Conservation (phyloP, 148 eudicot genomes). For the Rhododendron williamsianum region DNA sequence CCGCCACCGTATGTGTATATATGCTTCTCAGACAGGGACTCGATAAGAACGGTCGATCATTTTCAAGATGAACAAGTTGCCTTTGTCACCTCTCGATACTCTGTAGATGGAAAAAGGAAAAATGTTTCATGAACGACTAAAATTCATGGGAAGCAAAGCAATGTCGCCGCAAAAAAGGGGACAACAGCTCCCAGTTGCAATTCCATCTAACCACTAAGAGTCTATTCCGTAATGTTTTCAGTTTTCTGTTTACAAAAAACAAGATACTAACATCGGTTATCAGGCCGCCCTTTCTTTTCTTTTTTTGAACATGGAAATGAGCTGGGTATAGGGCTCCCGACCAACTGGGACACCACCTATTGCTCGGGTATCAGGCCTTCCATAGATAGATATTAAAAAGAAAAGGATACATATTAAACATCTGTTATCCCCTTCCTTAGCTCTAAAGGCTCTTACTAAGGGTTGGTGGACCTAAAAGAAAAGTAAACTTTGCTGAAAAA, state of each 20-base stretch:
- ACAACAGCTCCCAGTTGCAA: not conserved
- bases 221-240: not conserved
- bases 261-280: not conserved
- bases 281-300: too few relatives aligned
- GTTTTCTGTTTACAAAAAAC: not conserved
- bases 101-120: conserved; percentile 23
- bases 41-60: conserved; percentile 78
- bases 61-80: conserved; percentile 82
- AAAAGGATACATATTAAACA: too few relatives aligned
- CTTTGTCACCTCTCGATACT: conserved; percentile 91
- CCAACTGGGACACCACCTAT: too few relatives aligned
- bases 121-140: not conserved
- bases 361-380: too few relatives aligned
- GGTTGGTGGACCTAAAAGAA: too few relatives aligned
- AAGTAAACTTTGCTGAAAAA: too few relatives aligned
- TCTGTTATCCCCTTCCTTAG: too few relatives aligned
- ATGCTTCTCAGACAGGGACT: conserved; percentile 31
- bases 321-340: not conserved
- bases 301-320: not conserved
- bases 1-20: not conserved
- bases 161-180: not conserved
- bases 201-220: not conserved
- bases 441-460: too few relatives aligned
- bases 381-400: too few relatives aligned
- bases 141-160: not conserved